Base-by-base conservation (phyloP, 805 yeast genomes). In the Alloascoidea africana region DNA sequence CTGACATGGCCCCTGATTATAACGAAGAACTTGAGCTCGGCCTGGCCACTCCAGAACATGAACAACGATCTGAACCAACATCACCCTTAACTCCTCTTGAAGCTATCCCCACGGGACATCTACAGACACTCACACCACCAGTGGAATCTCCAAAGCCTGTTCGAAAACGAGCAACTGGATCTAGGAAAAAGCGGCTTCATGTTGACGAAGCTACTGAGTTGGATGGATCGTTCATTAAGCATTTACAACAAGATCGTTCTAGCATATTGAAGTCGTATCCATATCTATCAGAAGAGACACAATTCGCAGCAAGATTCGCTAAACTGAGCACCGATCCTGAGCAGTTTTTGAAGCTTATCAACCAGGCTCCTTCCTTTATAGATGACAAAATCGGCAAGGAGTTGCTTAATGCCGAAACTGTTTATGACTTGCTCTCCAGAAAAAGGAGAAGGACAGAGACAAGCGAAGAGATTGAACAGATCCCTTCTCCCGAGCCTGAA, bases 121-220 rank as follows among this genome's bases (percentile, higher is more conserved):
- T 41, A 16, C 43, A 5, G 11, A n/a, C n/a, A n/a, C 30, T 23
- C 30, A 23, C 30, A 23, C 30, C 30, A 23, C 30, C 30, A 23
- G 30, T n/a, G n/a, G 30, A 23, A 23, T 23, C 30, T 23, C 30
- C 30, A 40, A 39, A 17, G n/a, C n/a, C n/a, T n/a, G n/a, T n/a
- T n/a, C 19, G 17, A 6, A 16, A 2, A 19, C 18, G 32, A 14
- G 14, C 34, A 33, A 39, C 33, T 44, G 40, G 3, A 56, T 50
- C 32, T 47, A 51, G 4, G 58, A 17, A 65, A 39, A 60, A 68
- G 41, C 65, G 60, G 44, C 46, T 73, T 17, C 52, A 60, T 23
- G 48, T 65, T n/a, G 81, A 75, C 49, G 45, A 56, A 0, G 49
- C 42, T 3, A 63, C 56, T 14, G 73, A 67, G 34, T 52, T 72